Conservation (phyloP, 2,329 filamentous ascomycete species). For the Fusarium paranaense region DNA sequence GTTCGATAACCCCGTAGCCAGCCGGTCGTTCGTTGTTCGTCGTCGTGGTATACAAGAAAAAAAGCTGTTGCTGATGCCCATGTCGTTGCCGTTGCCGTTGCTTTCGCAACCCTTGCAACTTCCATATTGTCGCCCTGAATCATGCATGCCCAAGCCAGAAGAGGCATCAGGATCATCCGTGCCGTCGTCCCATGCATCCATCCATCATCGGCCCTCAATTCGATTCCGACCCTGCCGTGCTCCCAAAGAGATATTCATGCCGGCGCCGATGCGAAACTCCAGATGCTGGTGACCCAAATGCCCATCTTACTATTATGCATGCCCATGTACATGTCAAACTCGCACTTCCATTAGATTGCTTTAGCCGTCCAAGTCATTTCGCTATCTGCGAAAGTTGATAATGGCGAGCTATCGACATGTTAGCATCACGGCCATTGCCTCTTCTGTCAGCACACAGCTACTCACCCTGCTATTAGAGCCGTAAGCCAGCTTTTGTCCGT, state of each 20-base stretch:
- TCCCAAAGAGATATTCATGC: background rate
- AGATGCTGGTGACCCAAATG: constrained; percentile 6
- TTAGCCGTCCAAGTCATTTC: background rate
- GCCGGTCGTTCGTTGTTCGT: constrained; percentile 39
- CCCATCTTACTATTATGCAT: constrained; percentile 5
- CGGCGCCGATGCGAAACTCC: background rate
- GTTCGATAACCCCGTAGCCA: constrained; percentile 28
- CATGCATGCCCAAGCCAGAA: constrained; percentile 24
- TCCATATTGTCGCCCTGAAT: background rate
- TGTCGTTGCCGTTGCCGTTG: background rate
- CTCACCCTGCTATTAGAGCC: constrained; percentile 72
- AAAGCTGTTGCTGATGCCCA: constrained; percentile 11
- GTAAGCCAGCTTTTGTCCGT: constrained; percentile 72
- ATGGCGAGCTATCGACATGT: constrained; percentile 57
- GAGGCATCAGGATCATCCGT: constrained; percentile 31
- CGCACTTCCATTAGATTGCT: background rate
- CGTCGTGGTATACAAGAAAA: constrained; percentile 43
- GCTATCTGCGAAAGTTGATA: constrained; percentile 61
- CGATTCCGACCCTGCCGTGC: constrained; percentile 5
- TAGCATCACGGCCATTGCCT: constrained; percentile 6
- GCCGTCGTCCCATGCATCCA: constrained; percentile 8
- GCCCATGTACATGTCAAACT: background rate
- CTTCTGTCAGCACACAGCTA: constrained; percentile 28
- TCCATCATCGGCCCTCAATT: background rate
- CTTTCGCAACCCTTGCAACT: constrained; percentile 12